Evolutionary conservation across 768 basidiomycete species (phyloP), one percentile per base, ranked within the genome.

Genomic region (Trametes villosa): DNA sequence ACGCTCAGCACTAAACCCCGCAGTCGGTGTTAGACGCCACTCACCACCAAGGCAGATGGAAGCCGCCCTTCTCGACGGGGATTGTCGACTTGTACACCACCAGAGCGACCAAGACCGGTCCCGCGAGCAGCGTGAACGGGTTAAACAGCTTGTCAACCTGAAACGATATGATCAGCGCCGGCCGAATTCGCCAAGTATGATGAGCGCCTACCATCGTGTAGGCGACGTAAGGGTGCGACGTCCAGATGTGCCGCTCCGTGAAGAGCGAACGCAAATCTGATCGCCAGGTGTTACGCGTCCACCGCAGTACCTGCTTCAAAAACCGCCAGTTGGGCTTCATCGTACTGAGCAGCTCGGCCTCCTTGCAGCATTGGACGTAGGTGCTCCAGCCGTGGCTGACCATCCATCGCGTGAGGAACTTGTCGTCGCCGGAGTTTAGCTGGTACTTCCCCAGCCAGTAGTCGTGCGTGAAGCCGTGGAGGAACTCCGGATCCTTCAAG

Each of bases 311-410:
- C 72, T 96, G 95, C 77, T 95, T 94, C 75, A 96, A 77, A 78
- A 96, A 96, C 53, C 92, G 82, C 94, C 94, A 96, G 76, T 96
- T 92, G 27, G 93, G 93, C 75, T 96, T 96, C 94, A 96, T 98
- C 52, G 94, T 96, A 71, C 87, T 90, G 61, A 94, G 77, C 15
- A 96, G 78, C 75, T 96, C 94, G 15, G 87, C 89, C 75, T 92
- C 90, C 71, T 83, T 85, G 78, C 90, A 94, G 71, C 84, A 85
- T 71, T 94, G 92, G 31, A 96, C 91, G 72, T 93, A 95, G n/a
- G 93, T 96, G 72, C 82, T 89, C 94, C 95, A 96, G 17, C 94
- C 93, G 68, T 96, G 94, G 70, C 86, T 88, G 60, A 96, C 94
- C 92, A 96, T 94, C 94, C 95, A 96, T 45, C 94, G 80, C 18